A percentile compares a stretch with the other conserved stretches of the same genome.
These are phyloP conservation scores for Chrysanthemum lavandulifolium DNA, from an alignment of 129 eudicot genomes.

Conservation along the genomic window DNA sequence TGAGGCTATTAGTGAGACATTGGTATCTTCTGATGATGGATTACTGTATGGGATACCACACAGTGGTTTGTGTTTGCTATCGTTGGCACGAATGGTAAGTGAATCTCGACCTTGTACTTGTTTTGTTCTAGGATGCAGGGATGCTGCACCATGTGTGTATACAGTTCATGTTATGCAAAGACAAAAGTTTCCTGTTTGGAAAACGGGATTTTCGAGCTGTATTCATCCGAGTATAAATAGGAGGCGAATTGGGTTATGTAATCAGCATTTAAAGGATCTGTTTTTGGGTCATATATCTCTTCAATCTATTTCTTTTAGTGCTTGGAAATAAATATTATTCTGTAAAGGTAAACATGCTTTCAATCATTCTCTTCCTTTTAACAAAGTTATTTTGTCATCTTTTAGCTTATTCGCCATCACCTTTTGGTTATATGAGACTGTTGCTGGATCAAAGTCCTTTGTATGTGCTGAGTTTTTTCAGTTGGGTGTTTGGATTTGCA, in stretches of 20 bases:
- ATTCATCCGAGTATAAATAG: slow-evolving; percentile 78
- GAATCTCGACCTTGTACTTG: slow-evolving; percentile 68
- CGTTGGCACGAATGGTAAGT: slow-evolving; percentile 71
- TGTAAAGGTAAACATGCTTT: background rate
- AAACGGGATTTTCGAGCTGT: slow-evolving; percentile 69
- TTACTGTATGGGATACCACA: slow-evolving; percentile 57
- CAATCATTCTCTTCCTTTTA: background rate
- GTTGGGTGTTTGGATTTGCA: no score
- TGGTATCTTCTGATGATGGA: slow-evolving; percentile 50
- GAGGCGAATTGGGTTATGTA: slow-evolving; percentile 79
- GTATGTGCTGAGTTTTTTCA: no score
- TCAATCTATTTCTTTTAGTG: slow-evolving; percentile 76
- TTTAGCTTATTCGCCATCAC: no score
- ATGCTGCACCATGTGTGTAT: slow-evolving; percentile 73
- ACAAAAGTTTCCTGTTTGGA: slow-evolving; percentile 82
- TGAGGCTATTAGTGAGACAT: slow-evolving; percentile 18
- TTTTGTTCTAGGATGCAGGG: slow-evolving; percentile 74
- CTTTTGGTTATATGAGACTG: no score
- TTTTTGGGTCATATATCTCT: slow-evolving; percentile 76
- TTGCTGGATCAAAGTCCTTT: no score
- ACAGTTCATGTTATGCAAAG: slow-evolving; percentile 79
- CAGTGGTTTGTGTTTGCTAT: slow-evolving; percentile 66
- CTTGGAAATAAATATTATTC: slow-evolving; percentile 44
- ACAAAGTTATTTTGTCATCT: no score
- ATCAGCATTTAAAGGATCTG: slow-evolving; percentile 73